Evolutionary conservation across 768 basidiomycete species (phyloP).

Genomic region (Rhodotorula toruloides): DNA sequence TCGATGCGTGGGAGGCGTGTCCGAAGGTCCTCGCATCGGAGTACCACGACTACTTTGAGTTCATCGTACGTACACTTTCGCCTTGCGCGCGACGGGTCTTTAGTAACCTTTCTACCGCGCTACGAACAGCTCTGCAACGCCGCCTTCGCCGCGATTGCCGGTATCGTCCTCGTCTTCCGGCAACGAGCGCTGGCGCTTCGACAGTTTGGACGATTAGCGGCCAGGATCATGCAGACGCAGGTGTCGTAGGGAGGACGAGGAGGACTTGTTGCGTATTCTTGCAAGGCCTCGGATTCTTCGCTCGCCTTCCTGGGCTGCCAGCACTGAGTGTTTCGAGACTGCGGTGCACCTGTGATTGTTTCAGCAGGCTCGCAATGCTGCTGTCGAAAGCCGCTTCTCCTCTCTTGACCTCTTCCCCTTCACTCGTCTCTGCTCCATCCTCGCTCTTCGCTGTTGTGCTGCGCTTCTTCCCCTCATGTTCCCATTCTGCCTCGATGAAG

Average conservation of each 20-base stretch:
- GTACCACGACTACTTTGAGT: slow-evolving; percentile 32
- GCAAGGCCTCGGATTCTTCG: too few species aligned
- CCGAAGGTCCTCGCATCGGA: slow-evolving; percentile 15
- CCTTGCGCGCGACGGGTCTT: neutral
- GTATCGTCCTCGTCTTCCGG: slow-evolving; percentile 7
- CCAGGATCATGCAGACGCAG: slow-evolving; percentile 34
- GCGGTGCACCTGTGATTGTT: too few species aligned
- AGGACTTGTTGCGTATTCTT: too few species aligned
- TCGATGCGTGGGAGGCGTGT: slow-evolving; percentile 27
- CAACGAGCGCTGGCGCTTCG: slow-evolving; percentile 24
- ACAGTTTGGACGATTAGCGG: slow-evolving; percentile 25
- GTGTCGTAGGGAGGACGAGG: neutral
- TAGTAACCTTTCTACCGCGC: neutral
- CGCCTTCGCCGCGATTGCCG: slow-evolving; percentile 14
- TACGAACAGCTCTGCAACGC: slow-evolving; percentile 28
- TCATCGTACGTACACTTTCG: slow-evolving; percentile 17
- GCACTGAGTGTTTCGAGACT: too few species aligned
- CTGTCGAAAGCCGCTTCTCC: too few species aligned
- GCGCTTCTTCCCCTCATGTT: too few species aligned
- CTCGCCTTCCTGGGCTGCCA: too few species aligned
- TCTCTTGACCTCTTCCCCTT: too few species aligned
- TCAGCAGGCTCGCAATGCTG: too few species aligned
- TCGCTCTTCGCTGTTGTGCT: too few species aligned
- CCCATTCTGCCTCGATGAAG: too few species aligned
- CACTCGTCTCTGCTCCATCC: too few species aligned